Percentiles rank a stretch among this genome's conserved stretches.
Evolutionary conservation across 2,329 filamentous ascomycete genomes (phyloP).

Genomic region (Tetracladium maxilliforme): DNA sequence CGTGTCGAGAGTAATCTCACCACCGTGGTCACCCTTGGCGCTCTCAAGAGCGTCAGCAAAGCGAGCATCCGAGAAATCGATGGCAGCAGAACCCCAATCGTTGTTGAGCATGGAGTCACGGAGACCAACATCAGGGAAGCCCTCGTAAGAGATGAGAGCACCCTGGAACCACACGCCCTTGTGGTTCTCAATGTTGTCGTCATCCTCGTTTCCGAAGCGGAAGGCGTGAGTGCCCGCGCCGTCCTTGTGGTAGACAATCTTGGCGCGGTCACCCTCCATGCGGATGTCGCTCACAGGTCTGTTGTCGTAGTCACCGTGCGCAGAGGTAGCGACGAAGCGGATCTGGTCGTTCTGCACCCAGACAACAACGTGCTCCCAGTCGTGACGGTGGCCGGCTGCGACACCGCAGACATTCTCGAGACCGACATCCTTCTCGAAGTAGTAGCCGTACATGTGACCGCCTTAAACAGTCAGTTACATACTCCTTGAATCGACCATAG

Average conservation of each 20-base stretch:
- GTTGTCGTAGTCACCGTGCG: conserved; percentile 16
- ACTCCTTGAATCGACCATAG: too few species aligned
- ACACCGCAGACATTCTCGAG: too few species aligned
- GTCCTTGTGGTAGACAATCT: conserved; percentile 24
- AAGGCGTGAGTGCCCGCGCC: conserved; percentile 17
- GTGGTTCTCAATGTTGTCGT: conserved; percentile 16
- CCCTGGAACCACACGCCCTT: conserved; percentile 18
- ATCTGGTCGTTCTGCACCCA: conserved; percentile 14
- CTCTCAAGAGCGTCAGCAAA: too few species aligned
- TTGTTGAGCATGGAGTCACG: too few species aligned
- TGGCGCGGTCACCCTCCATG: conserved; percentile 16
- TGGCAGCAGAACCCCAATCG: too few species aligned
- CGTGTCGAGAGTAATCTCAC: too few species aligned
- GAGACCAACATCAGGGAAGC: conserved; percentile 10
- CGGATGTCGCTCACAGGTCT: conserved; percentile 10
- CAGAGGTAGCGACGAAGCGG: conserved; percentile 14
- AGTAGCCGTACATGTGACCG: too few species aligned
- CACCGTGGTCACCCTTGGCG: too few species aligned
- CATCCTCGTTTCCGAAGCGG: conserved; percentile 13
- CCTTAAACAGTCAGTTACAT: too few species aligned
- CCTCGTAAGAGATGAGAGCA: conserved; percentile 15
- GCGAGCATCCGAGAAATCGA: too few species aligned
- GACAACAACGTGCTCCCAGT: conserved; percentile 21
- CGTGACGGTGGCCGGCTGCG: conserved; percentile 25
- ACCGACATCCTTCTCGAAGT: too few species aligned